Base-by-base conservation (phyloP, 2,329 filamentous ascomycete genomes). In the Phaeosphaeria sp. region DNA sequence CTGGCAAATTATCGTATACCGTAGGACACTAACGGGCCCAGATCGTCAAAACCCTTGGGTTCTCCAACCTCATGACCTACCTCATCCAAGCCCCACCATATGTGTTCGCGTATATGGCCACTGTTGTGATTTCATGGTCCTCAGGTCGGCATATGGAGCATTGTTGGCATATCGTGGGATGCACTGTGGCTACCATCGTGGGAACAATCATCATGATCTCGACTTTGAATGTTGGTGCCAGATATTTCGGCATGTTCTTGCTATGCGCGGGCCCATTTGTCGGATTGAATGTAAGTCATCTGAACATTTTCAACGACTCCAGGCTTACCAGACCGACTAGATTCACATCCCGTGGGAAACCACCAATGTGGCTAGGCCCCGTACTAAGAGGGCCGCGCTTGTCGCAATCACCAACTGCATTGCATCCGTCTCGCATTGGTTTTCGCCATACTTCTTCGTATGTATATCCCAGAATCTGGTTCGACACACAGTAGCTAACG, bases 331-430 rank as follows among this genome's bases (percentile, higher is more conserved):
- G 13, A 36, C 13, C 30, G 11, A 36, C n/a, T 21, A 44, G 42
- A 62, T 80, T 22, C 76, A 79, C 56, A 68, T 80, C 0, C 76
- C 77, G 0, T 80, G 78, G 78, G 78, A 80, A 50, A 79, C 77
- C 0, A 79, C 76, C 0, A 67, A 79, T 0, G 76, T 80, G 0
- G 77, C 79, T 2, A 67, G 72, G 0, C 77, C 79, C 0, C 69
- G 77, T 0, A 77, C 69, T 3, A 81, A 80, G 53, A 69, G 74
- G n/a, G 79, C 78, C 0, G 79, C 78, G 0, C 70, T 80, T 0
- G 77, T 81, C 33, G 78, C 78, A 0, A 78, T 80, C 36, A 77
- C 79, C 5, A 80, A 80, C 47, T 78, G 73, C 30, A 68, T 79
- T 0, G 74, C 69, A 10, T 73, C 72, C 1, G 64, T 74, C 0